Evolutionary conservation across 2,329 filamentous ascomycete genomes (phyloP), one percentile per base, ranked within the genome.

Genomic region (Lasiodiplodia sp.): DNA sequence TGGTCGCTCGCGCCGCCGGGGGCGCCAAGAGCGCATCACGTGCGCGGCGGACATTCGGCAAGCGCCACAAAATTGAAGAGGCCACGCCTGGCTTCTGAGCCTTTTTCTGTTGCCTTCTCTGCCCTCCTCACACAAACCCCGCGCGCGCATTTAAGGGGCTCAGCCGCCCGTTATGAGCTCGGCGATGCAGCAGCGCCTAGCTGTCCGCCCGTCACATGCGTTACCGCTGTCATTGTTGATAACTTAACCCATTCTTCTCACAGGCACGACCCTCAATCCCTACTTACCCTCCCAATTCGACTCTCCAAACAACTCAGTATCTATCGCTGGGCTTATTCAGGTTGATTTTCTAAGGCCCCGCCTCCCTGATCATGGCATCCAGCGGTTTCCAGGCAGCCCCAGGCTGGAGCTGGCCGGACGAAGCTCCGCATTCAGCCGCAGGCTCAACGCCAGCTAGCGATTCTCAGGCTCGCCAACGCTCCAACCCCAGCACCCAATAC

Each of bases 401-500:
- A 31, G 79, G 78, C 70, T 85, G 84, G 83, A 77, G 79, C 57
- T 85, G 83, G 79, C 82, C 82, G 52, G 78, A 83, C 37, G 81
- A 83, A 69, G 69, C 82, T 47, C 81, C 81, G 14, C 80, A 78
- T 18, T 67, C 64, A 23, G 38, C 64, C 51, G 38, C 18, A 31
- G 25, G 18, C 44, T n/a, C 44, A 34, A n/a, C 12, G 12, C 31
- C 44, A 11, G 28, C 60, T 21, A 47, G 47, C n/a, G 60, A 52
- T 40, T 52, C 60, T n/a, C 60, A 52, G 12, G 47, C 60, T 25
- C 60, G 47, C 28, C 60, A 64, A 38, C 60, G 60, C n/a, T n/a
- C 44, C 11, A 64, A 40, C 3, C 12, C 60, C n/a, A 38, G 47
- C 60, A 52, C n/a, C 12, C 31, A 47, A 38, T 34, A 47, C 21